Conservation (phyloP, 1,284 basidiomycete genomes). For the Naganishia sp. region DNA sequence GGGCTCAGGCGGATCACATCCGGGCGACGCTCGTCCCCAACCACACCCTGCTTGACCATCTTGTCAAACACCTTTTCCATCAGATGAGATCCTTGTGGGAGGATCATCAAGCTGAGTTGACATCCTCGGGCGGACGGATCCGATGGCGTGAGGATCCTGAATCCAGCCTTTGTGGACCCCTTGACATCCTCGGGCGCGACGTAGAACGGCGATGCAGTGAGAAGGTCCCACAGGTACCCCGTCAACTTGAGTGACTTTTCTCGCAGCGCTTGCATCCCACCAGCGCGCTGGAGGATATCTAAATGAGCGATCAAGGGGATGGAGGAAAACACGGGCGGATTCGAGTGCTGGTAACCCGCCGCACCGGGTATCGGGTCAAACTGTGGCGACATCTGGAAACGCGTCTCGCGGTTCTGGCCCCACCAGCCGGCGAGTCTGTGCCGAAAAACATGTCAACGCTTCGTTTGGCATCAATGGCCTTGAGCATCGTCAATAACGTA, state of each 20-base stretch:
- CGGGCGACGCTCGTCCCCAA: slow-evolving; percentile 85
- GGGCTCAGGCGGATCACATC: slow-evolving; percentile 87
- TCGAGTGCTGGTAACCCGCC: slow-evolving; percentile 93
- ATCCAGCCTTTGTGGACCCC: slow-evolving; percentile 54
- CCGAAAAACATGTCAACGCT: slow-evolving; percentile 22
- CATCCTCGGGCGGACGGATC: slow-evolving; percentile 70
- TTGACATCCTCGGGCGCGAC: slow-evolving; percentile 20
- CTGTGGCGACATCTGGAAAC: slow-evolving; percentile 83
- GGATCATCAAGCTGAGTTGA: slow-evolving; percentile 79
- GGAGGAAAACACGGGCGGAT: slow-evolving; percentile 78
- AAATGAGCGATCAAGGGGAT: slow-evolving; percentile 79
- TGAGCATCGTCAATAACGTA: slow-evolving; percentile 30
- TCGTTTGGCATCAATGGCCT: no score
- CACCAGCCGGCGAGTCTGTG: slow-evolving; percentile 91
- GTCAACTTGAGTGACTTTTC: slow-evolving; percentile 72
- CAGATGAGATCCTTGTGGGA: slow-evolving; percentile 60
- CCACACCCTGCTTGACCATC: slow-evolving; percentile 69
- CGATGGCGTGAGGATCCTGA: slow-evolving; percentile 84
- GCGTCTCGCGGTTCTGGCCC: slow-evolving; percentile 83
- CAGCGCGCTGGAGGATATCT: slow-evolving; percentile 72
- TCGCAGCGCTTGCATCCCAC: slow-evolving; percentile 70
- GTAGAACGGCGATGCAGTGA: slow-evolving; percentile 66
- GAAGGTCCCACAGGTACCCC: slow-evolving; percentile 65
- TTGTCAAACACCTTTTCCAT: slow-evolving; percentile 71
- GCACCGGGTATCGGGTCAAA: slow-evolving; percentile 87